Evolutionary conservation across 495 filamentous ascomycete genomes (phyloP).

Genomic region (Aspergillus olivimuriae): DNA sequence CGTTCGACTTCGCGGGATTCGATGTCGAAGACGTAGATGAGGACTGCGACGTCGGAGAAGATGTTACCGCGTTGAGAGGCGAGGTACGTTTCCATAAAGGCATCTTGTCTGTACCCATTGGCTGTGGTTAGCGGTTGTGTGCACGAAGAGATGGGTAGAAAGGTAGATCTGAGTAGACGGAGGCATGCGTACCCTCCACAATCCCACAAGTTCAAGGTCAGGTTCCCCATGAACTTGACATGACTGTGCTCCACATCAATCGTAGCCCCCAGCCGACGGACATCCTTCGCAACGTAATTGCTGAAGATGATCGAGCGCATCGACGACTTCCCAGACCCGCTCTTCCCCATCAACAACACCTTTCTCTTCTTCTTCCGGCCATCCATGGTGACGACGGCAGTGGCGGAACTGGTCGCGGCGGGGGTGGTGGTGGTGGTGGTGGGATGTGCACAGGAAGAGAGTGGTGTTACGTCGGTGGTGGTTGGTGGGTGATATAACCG

Average conservation of each 20-base stretch:
- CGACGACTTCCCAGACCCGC: slow-evolving; percentile 97
- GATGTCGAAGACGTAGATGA: slow-evolving; percentile 99
- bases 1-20: slow-evolving; percentile 89
- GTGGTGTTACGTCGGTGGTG: not conserved
- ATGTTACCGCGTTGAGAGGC: slow-evolving; percentile 89
- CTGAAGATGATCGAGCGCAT: slow-evolving; percentile 98
- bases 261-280: slow-evolving; percentile 87
- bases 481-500: no score
- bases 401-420: no score
- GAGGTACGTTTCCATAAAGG: slow-evolving; percentile 97
- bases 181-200: slow-evolving; percentile 67
- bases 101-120: slow-evolving; percentile 80
- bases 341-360: slow-evolving; percentile 73
- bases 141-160: not conserved
- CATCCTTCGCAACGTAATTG: slow-evolving; percentile 96
- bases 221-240: slow-evolving; percentile 95
- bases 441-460: not conserved
- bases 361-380: slow-evolving; percentile 51
- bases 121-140: not conserved
- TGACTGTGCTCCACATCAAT: slow-evolving; percentile 98
- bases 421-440: not conserved
- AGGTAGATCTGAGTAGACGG: not conserved
- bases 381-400: slow-evolving; percentile 36
- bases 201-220: slow-evolving; percentile 97
- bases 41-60: slow-evolving; percentile 90